Evolutionary conservation across 2,329 filamentous ascomycete genomes (phyloP), one percentile per base, ranked within the genome.

Genomic region (Pseudonectria foliicola): DNA sequence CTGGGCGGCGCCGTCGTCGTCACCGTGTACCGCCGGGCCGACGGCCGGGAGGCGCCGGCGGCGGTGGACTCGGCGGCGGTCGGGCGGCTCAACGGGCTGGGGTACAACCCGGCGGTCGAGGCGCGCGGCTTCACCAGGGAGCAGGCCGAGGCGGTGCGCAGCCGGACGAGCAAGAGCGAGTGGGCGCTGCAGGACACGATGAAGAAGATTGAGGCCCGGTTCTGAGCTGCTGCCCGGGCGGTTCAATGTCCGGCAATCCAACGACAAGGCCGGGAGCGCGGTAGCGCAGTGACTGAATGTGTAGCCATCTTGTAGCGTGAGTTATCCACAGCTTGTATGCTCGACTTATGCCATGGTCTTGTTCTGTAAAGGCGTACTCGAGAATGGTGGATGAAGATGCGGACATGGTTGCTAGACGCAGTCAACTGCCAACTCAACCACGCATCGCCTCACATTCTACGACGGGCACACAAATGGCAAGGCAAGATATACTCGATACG

Each of bases 41-140:
- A 96, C 59, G 85, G 86, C 10, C 69, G 74, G 59, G 67, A 64
- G 37, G 80, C 80, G 3, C 64, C 67, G 4, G 64, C 18, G 18
- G 18, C 68, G 25, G 58, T 93, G 4, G 70, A 75, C 13, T 77
- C 75, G 34, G 73, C 69, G 4, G 71, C 75, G 30, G 74, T 94
- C 2, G 85, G 71, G 2, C 76, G 71, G 67, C 59, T 63, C 40
- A 88, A 74, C 35, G 74, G 75, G 31, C 63, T 95, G 13, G 89
- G 87, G 1, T 96, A 96, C 54, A 96, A 96, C 59, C 90, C 90
- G 13, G 90, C 90, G 4, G 81, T 88, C 5, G 80, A 85, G 62
- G 90, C 90, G 11, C 88, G 82, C 68, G 89, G 88, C 1, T 93
- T 95, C 61, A 94, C 88, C 1, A 74, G 73, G 42, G 77, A 71